Base-by-base conservation (phyloP, 768 basidiomycete species). In the Cystofilobasidium ferigula region DNA sequence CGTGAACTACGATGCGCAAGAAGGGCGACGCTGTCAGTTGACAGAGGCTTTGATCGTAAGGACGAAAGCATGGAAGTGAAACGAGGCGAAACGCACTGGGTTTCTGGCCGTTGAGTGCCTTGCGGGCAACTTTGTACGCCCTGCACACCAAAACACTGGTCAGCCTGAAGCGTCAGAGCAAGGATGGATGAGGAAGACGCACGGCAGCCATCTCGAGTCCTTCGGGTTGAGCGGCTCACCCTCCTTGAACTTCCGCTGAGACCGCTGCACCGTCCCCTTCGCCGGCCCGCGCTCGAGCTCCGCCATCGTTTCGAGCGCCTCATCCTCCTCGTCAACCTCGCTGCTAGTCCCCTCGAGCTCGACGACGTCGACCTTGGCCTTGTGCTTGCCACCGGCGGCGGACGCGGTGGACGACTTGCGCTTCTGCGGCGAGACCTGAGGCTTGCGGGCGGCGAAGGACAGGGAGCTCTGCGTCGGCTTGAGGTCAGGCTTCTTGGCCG, bases 291-390 rank as follows among this genome's bases (percentile, higher is more conserved):
- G 8, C 48, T 13, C 51, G 51, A 54, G 51, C 26, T 54, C 51
- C 28, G 51, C 51, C 30, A 54, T 26, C 9, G 51, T 28, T 14
- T 54, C 51, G 30, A 30, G 28, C 28, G 30, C 51, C 3, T 16
- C 30, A 13, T 54, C 51, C 28, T 54, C 51, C 9, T 54, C 51
- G 51, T 54, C 30, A 20, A 42, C 24, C 48, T 51, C 48, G 48
- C n/a, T 20, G 7, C 7, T 20, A 5, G 42, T 18, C n/a, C 13
- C 45, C 3, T 47, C 45, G n/a, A 47, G 45, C 2, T 47, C 45
- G 45, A 47, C 45, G 45, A 47, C 45, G 22, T 47, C 45, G 45
- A n/a, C 45, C 45, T 47, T 47, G 45, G 22, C n/a, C 45, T 47
- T 47, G 9, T 40, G 8, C 38, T 40, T 40, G 38, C 38, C 16